These are phyloP conservation scores for Pyricularia grisea DNA, from an alignment of 2,329 filamentous ascomycete genomes.

Conservation along the genomic window DNA sequence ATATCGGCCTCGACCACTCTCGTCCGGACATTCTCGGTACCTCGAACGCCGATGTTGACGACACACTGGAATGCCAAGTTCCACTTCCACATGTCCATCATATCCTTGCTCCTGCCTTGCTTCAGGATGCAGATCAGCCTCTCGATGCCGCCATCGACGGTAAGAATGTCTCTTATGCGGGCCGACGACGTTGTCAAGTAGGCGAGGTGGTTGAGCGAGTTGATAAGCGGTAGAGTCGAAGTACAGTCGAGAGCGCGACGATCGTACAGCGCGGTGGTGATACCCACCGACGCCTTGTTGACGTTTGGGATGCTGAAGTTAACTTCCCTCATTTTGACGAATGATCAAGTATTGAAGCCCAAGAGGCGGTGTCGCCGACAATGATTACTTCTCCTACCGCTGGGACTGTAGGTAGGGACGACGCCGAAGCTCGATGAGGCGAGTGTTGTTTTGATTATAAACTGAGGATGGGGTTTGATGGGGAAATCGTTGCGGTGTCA, in stretches of 20 bases:
- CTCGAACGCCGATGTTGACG: constrained; percentile 95
- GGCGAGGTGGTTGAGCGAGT: constrained; percentile 96
- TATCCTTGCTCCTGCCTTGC: constrained; percentile 89
- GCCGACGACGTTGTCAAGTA: constrained; percentile 97
- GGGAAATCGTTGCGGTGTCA: neutral
- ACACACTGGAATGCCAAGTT: constrained; percentile 98
- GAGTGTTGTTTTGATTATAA: neutral
- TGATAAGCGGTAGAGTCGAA: constrained; percentile 93
- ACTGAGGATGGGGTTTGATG: neutral
- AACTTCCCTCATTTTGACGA: constrained; percentile 85
- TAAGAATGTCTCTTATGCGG: constrained; percentile 93
- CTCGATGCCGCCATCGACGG: constrained; percentile 97
- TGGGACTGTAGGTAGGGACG: neutral
- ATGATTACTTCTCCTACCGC: neutral
- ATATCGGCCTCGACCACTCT: constrained; percentile 97
- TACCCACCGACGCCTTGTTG: constrained; percentile 93
- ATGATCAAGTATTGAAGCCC: neutral
- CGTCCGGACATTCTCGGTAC: constrained; percentile 88
- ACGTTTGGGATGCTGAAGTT: constrained; percentile 99
- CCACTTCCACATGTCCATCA: constrained; percentile 99
- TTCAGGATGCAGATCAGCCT: constrained; percentile 95
- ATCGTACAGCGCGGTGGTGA: constrained; percentile 97
- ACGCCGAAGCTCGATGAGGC: neutral
- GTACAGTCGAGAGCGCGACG: constrained; percentile 96
- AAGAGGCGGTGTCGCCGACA: neutral